Percentiles rank a stretch among this genome's conserved stretches.
These are phyloP conservation scores for Aspergillus pseudotamarii DNA, from an alignment of 2,329 filamentous ascomycete genomes.

Conservation along the genomic window DNA sequence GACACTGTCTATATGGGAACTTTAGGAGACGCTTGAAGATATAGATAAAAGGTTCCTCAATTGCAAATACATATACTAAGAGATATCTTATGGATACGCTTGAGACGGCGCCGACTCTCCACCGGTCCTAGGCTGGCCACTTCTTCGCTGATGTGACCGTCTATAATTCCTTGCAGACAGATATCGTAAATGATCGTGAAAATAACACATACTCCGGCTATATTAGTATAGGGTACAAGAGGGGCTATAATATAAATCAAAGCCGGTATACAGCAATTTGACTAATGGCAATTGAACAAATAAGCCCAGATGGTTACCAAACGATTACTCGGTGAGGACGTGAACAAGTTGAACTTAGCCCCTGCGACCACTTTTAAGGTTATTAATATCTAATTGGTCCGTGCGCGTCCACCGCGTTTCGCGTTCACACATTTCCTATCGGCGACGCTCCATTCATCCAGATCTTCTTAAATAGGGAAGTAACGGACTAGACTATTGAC, in stretches of 20 bases:
- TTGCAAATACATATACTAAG: background rate
- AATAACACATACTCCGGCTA: background rate
- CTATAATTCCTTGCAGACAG: background rate
- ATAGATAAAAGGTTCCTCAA: background rate
- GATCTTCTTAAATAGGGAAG: background rate
- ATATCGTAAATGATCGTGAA: background rate
- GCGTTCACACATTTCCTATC: background rate
- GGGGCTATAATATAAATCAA: too few species aligned
- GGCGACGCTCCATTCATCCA: too few species aligned
- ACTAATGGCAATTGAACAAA: background rate
- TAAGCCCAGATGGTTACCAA: background rate
- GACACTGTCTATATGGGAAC: background rate
- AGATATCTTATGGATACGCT: background rate
- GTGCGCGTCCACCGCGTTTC: constrained; percentile 2
- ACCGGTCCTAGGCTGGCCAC: background rate
- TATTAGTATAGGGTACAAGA: background rate
- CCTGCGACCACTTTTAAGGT: background rate
- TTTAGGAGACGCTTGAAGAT: background rate
- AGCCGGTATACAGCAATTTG: too few species aligned
- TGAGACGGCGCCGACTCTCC: background rate
- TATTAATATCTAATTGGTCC: background rate
- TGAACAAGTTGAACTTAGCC: background rate
- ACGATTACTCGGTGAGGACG: background rate
- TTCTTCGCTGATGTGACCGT: background rate
- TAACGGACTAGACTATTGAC: background rate